Conservation (phyloP, 2,329 filamentous ascomycete genomes). For the Nigrospora oryzae region DNA sequence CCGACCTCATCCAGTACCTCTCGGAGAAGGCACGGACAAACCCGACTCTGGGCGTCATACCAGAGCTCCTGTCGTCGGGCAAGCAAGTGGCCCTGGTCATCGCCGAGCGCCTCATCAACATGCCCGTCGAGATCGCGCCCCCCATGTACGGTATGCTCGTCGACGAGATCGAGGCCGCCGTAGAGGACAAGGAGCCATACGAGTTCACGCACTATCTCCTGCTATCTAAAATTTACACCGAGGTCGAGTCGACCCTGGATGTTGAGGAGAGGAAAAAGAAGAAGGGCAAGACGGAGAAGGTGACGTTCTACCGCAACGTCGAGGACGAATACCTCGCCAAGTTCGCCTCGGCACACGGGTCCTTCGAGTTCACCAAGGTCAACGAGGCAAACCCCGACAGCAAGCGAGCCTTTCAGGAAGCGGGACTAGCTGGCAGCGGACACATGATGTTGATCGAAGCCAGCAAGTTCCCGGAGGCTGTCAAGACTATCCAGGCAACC, state of each 20-base stretch:
- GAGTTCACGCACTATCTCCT: constrained; percentile 89
- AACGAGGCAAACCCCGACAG: constrained; percentile 79
- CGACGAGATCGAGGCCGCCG: constrained; percentile 81
- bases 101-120: constrained; percentile 92
- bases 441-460: constrained; percentile 83
- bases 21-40: constrained; percentile 43
- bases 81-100: constrained; percentile 74
- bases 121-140: constrained; percentile 85
- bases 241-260: constrained; percentile 75
- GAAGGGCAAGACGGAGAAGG: constrained; percentile 53
- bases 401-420: constrained; percentile 88
- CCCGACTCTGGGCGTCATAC: constrained; percentile 46
- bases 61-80: constrained; percentile 44
- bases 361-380: constrained; percentile 72
- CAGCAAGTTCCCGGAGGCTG: constrained; percentile 63
- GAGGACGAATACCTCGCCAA: constrained; percentile 87
- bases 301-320: constrained; percentile 85
- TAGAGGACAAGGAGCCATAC: constrained; percentile 88
- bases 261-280: constrained; percentile 58
- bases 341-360: constrained; percentile 61
- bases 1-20: constrained; percentile 66
- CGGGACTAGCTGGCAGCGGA: constrained; percentile 78
- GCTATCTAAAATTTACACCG: constrained; percentile 84
- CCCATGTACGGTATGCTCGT: constrained; percentile 92
- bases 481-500: constrained; percentile 70